Percentiles rank a stretch among this genome's conserved stretches.
Conservation (phyloP, 176 grass and related monocot species). For the Triticum timopheevii region DNA sequence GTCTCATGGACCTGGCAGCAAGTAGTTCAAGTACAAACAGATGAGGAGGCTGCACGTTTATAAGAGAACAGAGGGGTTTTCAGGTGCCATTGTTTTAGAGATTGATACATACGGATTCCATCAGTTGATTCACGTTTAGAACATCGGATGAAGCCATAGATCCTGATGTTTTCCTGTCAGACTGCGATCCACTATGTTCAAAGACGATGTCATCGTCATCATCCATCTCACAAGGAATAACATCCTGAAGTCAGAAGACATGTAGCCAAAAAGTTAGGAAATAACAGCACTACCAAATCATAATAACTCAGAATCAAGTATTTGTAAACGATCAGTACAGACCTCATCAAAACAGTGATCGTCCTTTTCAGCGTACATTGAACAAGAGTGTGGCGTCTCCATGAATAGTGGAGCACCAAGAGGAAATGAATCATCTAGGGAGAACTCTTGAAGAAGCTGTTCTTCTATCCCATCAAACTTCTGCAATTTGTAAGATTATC, state of each 20-base stretch:
- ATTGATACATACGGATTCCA: slow-evolving; percentile 71
- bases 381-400: slow-evolving; percentile 70
- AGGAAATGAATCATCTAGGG: slow-evolving; percentile 85
- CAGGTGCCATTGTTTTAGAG: slow-evolving; percentile 9
- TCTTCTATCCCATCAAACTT: slow-evolving; percentile 66
- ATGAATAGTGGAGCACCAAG: slow-evolving; percentile 73
- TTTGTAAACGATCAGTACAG: slow-evolving; percentile 25
- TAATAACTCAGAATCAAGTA: slow-evolving; percentile 9
- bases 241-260: slow-evolving; percentile 57
- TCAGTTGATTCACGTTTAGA: slow-evolving; percentile 86
- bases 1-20: slow-evolving; percentile 77
- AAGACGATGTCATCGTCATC: slow-evolving; percentile 67
- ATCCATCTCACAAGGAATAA: slow-evolving; percentile 64
- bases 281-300: not conserved
- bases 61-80: not conserved
- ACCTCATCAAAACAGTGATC: slow-evolving; percentile 76
- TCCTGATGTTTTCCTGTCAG: slow-evolving; percentile 70
- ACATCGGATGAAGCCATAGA: slow-evolving; percentile 70
- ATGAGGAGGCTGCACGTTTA: not conserved
- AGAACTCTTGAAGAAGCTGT: slow-evolving; percentile 81
- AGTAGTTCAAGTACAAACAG: slow-evolving; percentile 13
- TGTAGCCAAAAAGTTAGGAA: slow-evolving; percentile 25
- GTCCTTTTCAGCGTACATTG: slow-evolving; percentile 52
- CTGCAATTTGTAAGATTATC: slow-evolving; percentile 34
- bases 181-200: slow-evolving; percentile 71